Base-by-base conservation (phyloP, 2,329 filamentous ascomycete species). In the Didymella segeticola region DNA sequence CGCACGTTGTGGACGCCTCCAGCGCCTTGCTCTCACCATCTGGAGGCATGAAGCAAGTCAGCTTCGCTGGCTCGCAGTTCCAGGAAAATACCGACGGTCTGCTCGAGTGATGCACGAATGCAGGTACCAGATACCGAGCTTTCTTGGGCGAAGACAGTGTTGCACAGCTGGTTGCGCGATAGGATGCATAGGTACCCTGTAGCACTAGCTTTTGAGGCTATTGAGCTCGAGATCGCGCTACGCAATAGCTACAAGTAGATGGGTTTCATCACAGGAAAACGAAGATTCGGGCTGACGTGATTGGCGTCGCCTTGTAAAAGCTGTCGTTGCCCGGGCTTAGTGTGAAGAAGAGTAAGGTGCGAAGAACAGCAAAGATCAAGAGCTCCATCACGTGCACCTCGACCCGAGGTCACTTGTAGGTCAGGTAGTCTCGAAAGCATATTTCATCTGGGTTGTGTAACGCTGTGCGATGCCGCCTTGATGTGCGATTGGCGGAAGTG, bases 71-170 rank as follows among this genome's bases (percentile, higher is more conserved):
- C n/a, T 29, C 15, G 31, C 36, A 3, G 9, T 30, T n/a, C 23
- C 29, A 30, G 19, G 2, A 11, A 41, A 45, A 17, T 10, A 17
- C 14, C 20, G 14, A n/a, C 33, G 29, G 19, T 33, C 2, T n/a
- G 19, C 15, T 20, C 20, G 10, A 33, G 8, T n/a, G 47, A 33
- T 34, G 48, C 50, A 55, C 45, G 43, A 26, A 64, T 56, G 45
- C 51, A 62, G 58, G 53, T 60, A 56, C 58, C 39, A 53, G 31
- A 27, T 15, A 20, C 31, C 14, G 14, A 27, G 43, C 45, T 41
- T 20, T n/a, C 19, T 30, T 17, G 38, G 15, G 22, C n/a, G 10
- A 17, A 23, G 20, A 27, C 20, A 43, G 36, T 8, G 39, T 54
- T 33, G 27, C 39, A 45, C 45, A 23, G 23, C 19, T 46, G 23